Conservation (phyloP, 2,329 filamentous ascomycete species). For the Myriangium duriaei region DNA sequence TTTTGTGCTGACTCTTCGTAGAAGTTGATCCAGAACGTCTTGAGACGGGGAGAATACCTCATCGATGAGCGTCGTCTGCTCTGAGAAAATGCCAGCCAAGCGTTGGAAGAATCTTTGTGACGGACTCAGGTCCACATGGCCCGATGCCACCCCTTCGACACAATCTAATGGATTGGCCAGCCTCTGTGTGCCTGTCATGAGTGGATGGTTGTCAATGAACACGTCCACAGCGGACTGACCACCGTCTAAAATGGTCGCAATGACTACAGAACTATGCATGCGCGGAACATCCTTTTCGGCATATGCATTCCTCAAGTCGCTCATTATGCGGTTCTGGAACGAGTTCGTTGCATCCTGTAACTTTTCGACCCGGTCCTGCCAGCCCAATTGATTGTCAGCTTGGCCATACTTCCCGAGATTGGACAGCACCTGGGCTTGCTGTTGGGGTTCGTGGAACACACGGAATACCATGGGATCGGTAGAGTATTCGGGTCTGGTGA, state of each 20-base stretch:
- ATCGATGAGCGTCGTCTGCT: slow-evolving; percentile 69
- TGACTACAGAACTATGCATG: slow-evolving; percentile 81
- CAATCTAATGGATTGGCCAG: slow-evolving; percentile 70
- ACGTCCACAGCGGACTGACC: slow-evolving; percentile 66
- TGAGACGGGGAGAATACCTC: slow-evolving; percentile 64
- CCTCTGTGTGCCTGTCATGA: slow-evolving; percentile 62
- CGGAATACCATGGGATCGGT: slow-evolving; percentile 76
- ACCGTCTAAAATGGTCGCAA: slow-evolving; percentile 70
- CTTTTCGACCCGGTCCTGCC: slow-evolving; percentile 56
- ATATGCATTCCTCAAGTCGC: slow-evolving; percentile 88
- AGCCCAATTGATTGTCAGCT: slow-evolving; percentile 70
- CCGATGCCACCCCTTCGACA: slow-evolving; percentile 52
- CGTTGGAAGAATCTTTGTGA: slow-evolving; percentile 70
- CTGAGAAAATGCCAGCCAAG: slow-evolving; percentile 63
- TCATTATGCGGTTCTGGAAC: slow-evolving; percentile 81
- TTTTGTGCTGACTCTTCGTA: slow-evolving; percentile 74
- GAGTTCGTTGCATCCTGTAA: slow-evolving; percentile 62
- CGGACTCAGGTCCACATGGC: slow-evolving; percentile 64
- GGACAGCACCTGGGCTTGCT: slow-evolving; percentile 78
- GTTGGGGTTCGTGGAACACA: slow-evolving; percentile 74
- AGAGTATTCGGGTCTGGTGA: slow-evolving; percentile 58
- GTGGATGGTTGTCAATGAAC: slow-evolving; percentile 72
- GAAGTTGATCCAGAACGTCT: slow-evolving; percentile 61
- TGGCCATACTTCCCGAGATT: slow-evolving; percentile 68
- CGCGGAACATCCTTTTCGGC: slow-evolving; percentile 76